phyloP scores from a whole-genome alignment of 352 stramenopile species.

The Aphanomyces stellatus region DNA sequence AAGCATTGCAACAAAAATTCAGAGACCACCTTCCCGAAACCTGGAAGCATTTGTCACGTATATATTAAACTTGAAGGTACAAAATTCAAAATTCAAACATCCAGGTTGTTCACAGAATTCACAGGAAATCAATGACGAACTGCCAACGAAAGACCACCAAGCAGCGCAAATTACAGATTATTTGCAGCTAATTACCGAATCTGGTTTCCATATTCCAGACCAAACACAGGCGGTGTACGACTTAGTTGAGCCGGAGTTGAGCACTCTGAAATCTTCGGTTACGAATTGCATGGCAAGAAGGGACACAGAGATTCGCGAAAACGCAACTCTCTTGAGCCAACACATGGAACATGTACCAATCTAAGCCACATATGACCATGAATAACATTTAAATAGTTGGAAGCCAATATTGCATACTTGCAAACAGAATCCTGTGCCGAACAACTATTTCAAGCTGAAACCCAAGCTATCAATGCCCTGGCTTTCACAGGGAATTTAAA shows the following conservation, averaged over 20 bases:
- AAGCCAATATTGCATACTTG: constrained; percentile 24
- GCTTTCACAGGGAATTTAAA: constrained; percentile 13
- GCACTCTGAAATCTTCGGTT: constrained; percentile 23
- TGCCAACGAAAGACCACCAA: constrained; percentile 13
- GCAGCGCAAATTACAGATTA: constrained; percentile 9
- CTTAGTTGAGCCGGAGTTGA: constrained; percentile 27
- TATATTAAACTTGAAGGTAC: constrained; percentile 5
- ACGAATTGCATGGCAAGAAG: constrained; percentile 19
- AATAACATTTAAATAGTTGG: constrained; percentile 5
- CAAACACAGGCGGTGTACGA: constrained; percentile 22
- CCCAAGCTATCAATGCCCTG: not conserved
- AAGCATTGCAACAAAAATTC: not conserved
- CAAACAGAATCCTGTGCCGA: not conserved
- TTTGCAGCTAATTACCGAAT: not conserved
- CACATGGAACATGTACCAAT: constrained; percentile 23
- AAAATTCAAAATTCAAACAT: not conserved
- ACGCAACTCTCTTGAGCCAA: constrained; percentile 20
- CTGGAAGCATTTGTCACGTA: constrained; percentile 10
- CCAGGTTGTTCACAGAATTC: not conserved
- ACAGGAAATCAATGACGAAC: constrained; percentile 12
- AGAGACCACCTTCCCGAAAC: not conserved
- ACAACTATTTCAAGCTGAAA: not conserved
- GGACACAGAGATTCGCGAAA: constrained; percentile 26
- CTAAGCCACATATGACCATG: not conserved
- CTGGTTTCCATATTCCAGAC: constrained; percentile 1